Percentiles rank a stretch among this genome's conserved stretches.
Conservation (phyloP, 192 early-diverging fungal genomes). For the Backusella sp. region DNA sequence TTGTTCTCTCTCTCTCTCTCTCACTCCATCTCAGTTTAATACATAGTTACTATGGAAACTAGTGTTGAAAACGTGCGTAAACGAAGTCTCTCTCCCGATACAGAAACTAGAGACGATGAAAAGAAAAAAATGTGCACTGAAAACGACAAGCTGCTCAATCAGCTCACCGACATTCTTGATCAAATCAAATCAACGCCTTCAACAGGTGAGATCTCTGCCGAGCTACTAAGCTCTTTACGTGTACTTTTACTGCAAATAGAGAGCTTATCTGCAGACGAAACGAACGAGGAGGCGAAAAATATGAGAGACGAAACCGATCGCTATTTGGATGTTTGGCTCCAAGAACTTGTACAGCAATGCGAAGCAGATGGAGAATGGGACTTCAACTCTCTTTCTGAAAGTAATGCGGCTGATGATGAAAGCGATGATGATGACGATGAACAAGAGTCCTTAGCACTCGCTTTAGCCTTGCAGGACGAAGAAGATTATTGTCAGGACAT, state of each 20-base stretch:
- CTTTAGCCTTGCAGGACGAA: constrained; percentile 26
- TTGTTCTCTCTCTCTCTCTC: background rate
- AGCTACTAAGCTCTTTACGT: constrained; percentile 26
- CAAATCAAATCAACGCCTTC: constrained; percentile 32
- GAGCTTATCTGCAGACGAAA: constrained; percentile 28
- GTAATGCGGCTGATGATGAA: background rate
- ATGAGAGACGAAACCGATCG: constrained; percentile 32
- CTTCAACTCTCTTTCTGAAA: background rate
- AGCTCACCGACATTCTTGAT: constrained; percentile 24
- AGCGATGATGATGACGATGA: constrained; percentile 21
- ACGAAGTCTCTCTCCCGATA: constrained; percentile 4
- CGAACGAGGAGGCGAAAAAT: constrained; percentile 21
- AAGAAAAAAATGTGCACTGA: background rate
- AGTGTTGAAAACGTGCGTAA: constrained; percentile 4
- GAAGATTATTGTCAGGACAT: constrained; percentile 23
- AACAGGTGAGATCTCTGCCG: constrained; percentile 32
- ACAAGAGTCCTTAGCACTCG: constrained; percentile 29
- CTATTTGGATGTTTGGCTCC: constrained; percentile 32
- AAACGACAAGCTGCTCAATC: constrained; percentile 15
- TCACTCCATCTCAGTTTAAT: background rate
- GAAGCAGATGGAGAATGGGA: constrained; percentile 33
- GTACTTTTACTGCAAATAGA: constrained; percentile 34
- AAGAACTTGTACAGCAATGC: constrained; percentile 29
- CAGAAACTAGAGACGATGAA: background rate
- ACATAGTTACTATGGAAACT: constrained; percentile 1